These are phyloP conservation scores for Metschnikowia hibisci DNA, from an alignment of 805 yeast genomes.

Conservation along the genomic window DNA sequence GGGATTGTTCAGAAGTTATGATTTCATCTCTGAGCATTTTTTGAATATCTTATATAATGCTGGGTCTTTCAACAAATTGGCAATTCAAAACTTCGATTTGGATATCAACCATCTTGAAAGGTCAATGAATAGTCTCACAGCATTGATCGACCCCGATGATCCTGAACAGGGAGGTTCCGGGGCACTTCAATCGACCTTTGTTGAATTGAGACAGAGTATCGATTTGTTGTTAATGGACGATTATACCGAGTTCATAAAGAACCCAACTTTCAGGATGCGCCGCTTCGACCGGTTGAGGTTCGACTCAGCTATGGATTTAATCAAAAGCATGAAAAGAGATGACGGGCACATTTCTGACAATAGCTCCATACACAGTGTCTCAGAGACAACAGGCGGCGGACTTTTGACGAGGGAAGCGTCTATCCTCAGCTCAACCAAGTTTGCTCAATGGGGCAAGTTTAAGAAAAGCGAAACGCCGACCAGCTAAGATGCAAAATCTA, in stretches of 20 bases:
- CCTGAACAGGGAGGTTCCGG: slow-evolving; percentile 34
- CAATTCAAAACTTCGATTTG: slow-evolving; percentile 67
- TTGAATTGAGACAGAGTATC: slow-evolving; percentile 76
- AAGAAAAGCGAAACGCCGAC: slow-evolving; percentile 13
- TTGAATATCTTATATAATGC: slow-evolving; percentile 55
- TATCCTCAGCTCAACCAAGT: slow-evolving; percentile 21
- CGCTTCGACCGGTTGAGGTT: slow-evolving; percentile 71
- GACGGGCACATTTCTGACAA: slow-evolving; percentile 18
- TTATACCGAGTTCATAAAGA: slow-evolving; percentile 59
- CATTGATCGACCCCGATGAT: slow-evolving; percentile 18
- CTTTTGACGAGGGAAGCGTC: slow-evolving; percentile 17
- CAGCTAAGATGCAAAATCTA: slow-evolving; percentile 3
- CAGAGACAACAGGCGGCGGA: slow-evolving; percentile 9
- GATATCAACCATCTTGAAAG: slow-evolving; percentile 77
- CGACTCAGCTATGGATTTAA: slow-evolving; percentile 61
- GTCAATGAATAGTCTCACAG: slow-evolving; percentile 38
- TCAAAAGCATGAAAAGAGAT: slow-evolving; percentile 46
- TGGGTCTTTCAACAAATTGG: slow-evolving; percentile 53
- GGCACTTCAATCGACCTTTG: slow-evolving; percentile 67
- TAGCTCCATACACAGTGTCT: slow-evolving; percentile 7
- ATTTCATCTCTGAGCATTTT: slow-evolving; percentile 71
- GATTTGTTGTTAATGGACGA: slow-evolving; percentile 64
- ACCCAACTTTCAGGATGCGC: slow-evolving; percentile 37
- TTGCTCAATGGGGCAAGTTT: slow-evolving; percentile 32
- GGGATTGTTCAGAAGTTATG: slow-evolving; percentile 83